Conservation (phyloP, 768 basidiomycete genomes). For the Pleurotus salmoneostramineus region DNA sequence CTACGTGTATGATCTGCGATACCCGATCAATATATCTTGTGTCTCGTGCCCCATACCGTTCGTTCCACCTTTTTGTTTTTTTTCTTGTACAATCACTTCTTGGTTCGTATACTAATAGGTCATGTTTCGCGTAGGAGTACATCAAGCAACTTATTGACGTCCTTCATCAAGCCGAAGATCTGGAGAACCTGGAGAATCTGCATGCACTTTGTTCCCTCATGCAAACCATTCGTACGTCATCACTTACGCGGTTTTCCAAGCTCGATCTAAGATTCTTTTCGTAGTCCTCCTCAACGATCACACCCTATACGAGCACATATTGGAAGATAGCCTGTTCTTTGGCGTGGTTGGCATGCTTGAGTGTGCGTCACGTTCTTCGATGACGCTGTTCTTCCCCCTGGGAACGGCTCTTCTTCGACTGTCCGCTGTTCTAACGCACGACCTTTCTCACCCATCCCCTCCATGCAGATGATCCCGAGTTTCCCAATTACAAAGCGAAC, state of each 20-base stretch:
- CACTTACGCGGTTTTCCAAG: not conserved
- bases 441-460: not conserved
- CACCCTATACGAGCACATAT: slow-evolving; percentile 88
- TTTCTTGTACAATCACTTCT: not conserved
- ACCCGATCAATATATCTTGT: slow-evolving; percentile 7
- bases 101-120: slow-evolving; percentile 15
- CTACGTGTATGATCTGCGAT: slow-evolving; percentile 2
- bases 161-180: slow-evolving; percentile 85
- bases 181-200: slow-evolving; percentile 86
- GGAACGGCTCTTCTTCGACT: slow-evolving; percentile 6
- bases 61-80: not conserved
- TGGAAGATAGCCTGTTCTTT: slow-evolving; percentile 89
- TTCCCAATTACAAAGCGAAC: slow-evolving; percentile 93
- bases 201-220: slow-evolving; percentile 90
- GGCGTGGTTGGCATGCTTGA: slow-evolving; percentile 96
- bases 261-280: slow-evolving; percentile 5
- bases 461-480: slow-evolving; percentile 88
- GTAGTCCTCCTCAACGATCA: slow-evolving; percentile 95
- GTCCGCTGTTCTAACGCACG: not conserved
- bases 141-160: slow-evolving; percentile 84
- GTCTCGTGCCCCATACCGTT: not conserved
- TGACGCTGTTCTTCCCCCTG: slow-evolving; percentile 10
- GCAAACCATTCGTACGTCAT: slow-evolving; percentile 84
- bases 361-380: slow-evolving; percentile 55
- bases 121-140: slow-evolving; percentile 60